A percentile compares a stretch with the other conserved stretches of the same genome.
These are phyloP conservation scores for Cicer judaicum DNA, from an alignment of 306 rosid species.

Conservation along the genomic window DNA sequence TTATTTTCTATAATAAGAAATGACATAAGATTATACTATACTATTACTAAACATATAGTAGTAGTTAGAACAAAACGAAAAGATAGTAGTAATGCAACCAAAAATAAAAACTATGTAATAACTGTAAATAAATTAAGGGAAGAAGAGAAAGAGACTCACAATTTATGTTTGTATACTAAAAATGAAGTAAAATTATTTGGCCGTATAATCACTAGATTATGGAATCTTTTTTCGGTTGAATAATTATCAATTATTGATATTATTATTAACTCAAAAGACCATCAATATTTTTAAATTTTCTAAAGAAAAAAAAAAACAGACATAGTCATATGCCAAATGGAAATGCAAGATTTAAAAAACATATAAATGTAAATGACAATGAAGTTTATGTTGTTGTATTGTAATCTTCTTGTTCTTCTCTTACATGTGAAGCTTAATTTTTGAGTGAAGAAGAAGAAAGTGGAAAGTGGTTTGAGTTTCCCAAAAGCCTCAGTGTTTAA, in stretches of 20 bases:
- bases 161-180: constrained; percentile 8
- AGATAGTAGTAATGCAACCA: background rate
- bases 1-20: no score
- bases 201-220: constrained; percentile 28
- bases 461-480: constrained; percentile 44
- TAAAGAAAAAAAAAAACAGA: background rate
- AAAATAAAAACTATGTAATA: background rate
- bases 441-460: constrained; percentile 50
- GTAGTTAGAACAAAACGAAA: background rate
- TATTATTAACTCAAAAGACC: constrained; percentile 1
- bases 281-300: constrained; percentile 18
- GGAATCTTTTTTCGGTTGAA: constrained; percentile 22
- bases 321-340: constrained; percentile 27
- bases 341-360: constrained; percentile 5
- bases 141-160: constrained; percentile 2
- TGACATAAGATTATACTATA: no score
- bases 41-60: background rate
- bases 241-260: background rate
- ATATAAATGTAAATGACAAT: constrained; percentile 1
- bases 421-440: constrained; percentile 26
- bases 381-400: background rate
- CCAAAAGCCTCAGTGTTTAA: constrained; percentile 49
- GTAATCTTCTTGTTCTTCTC: background rate
- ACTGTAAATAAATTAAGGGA: background rate
- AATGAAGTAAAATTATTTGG: constrained; percentile 18